These are phyloP conservation scores for Ustilago lituana DNA, from an alignment of 1,284 basidiomycete genomes.

Conservation along the genomic window DNA sequence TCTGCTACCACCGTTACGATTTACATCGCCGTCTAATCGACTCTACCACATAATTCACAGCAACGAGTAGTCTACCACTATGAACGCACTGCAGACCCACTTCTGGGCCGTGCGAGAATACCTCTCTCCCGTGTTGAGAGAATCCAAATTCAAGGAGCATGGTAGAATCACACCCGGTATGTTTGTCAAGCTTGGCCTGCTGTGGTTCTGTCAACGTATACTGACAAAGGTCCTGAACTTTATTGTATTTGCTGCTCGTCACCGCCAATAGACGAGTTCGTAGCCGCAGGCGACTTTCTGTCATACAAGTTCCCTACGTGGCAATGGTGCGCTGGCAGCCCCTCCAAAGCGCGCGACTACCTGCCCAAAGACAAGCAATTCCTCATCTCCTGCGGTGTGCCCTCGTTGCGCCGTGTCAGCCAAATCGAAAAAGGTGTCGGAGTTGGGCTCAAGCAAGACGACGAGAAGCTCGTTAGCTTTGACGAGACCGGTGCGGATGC, in stretches of 20 bases:
- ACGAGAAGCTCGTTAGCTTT: slow-evolving; percentile 51
- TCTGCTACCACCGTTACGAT: neutral
- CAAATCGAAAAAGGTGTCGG: slow-evolving; percentile 51
- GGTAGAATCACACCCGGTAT: slow-evolving; percentile 92
- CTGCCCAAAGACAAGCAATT: slow-evolving; percentile 95
- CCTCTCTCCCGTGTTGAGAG: slow-evolving; percentile 92
- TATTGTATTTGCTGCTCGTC: too few relatives aligned
- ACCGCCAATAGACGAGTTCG: slow-evolving; percentile 62
- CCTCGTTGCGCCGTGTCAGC: slow-evolving; percentile 62
- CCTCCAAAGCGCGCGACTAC: slow-evolving; percentile 85
- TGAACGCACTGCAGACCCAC: slow-evolving; percentile 72
- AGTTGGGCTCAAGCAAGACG: slow-evolving; percentile 36
- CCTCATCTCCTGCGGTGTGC: slow-evolving; percentile 73
- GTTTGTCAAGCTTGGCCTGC: too few relatives aligned
- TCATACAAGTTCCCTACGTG: slow-evolving; percentile 66
- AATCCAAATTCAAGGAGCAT: slow-evolving; percentile 99
- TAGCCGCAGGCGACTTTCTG: slow-evolving; percentile 64
- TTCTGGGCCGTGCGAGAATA: slow-evolving; percentile 96
- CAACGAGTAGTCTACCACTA: neutral
- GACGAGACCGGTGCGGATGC: slow-evolving; percentile 34
- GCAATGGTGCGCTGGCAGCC: slow-evolving; percentile 70
- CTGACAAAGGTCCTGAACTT: too few relatives aligned
- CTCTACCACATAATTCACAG: too few relatives aligned
- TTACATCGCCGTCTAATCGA: neutral
- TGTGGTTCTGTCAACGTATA: too few relatives aligned